Base-by-base conservation (phyloP, 2,329 filamentous ascomycete genomes). In the Scedosporium dehoogii region DNA sequence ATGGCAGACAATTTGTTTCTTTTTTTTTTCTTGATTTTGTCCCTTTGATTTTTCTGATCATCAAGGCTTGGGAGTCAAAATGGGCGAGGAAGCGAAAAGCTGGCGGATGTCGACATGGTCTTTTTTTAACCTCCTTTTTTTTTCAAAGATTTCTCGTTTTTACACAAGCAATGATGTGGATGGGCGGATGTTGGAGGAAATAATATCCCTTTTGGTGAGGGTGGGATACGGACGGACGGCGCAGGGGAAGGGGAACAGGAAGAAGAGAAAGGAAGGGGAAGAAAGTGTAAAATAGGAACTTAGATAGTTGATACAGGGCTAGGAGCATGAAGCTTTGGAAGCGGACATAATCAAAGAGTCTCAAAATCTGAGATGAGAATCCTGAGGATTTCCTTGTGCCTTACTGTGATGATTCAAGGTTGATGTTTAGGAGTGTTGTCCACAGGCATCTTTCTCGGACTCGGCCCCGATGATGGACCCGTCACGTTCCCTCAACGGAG, bases 201-300 rank as follows among this genome's bases (percentile, higher is more conserved):
- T 64, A 41, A 59, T 64, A 55, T 62, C 44, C 60, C 58, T 62
- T 53, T 64, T 57, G 33, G 61, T 59, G 56, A 59, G 51, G 61
- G 58, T 38, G 23, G 51, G 51, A 55, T 55, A 38, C 33, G 33
- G 33, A 38, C 33, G 33, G 33, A 27, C 51, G 51, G 51, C 51
- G 51, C 51, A 55, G 51, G 51, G 9, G 10, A 12, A 10, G 33
- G 33, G 33, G 33, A 38, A 29, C n/a, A 29, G 5, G 25, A 55
- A 55, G 23, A 12, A 55, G 18, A 55, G 23, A 14, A 53, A 14
- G 23, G 21, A 55, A 55, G 51, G 44, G 44, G 2, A 55, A 55
- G 33, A 38, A 55, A 27, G 21, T 55, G 51, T 55, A 55, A 55
- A 55, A 55, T 55, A 55, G 51, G 51, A 23, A 27, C 51, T 29